Evolutionary conservation across 768 basidiomycete species (phyloP).

Genomic region (Tricholoma bakamatsutake): DNA sequence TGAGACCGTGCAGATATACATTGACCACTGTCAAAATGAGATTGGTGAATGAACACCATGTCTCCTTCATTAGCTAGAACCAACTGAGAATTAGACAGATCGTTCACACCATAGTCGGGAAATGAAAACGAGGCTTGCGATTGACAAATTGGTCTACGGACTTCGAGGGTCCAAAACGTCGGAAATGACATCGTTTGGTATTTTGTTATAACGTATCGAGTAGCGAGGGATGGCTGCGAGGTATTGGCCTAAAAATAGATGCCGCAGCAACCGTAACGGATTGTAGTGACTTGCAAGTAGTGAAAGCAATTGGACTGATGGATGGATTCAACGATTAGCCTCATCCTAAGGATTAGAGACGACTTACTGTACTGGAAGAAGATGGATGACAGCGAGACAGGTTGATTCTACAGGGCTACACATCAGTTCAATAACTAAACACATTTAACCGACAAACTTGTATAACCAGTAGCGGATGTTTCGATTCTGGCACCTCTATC

Average conservation of each 20-base stretch:
- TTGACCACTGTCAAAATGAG: neutral
- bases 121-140: neutral
- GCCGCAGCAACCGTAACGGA: slow-evolving; percentile 46
- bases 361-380: slow-evolving; percentile 56
- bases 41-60: neutral
- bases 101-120: neutral
- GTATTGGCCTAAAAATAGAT: slow-evolving; percentile 41
- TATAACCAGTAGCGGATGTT: slow-evolving; percentile 21
- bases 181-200: slow-evolving; percentile 4
- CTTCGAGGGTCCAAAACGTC: neutral
- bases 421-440: neutral
- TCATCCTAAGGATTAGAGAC: neutral
- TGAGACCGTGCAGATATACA: neutral
- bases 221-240: slow-evolving; percentile 44
- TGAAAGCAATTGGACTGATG: slow-evolving; percentile 42
- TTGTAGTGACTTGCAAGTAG: slow-evolving; percentile 51
- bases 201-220: slow-evolving; percentile 31
- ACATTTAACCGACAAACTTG: slow-evolving; percentile 20
- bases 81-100: neutral
- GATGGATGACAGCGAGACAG: slow-evolving; percentile 42
- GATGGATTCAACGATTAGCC: neutral
- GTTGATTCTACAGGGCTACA: slow-evolving; percentile 37
- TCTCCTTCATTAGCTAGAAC: neutral
- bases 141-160: neutral
- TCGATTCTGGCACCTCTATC: slow-evolving; percentile 18